A percentile compares a stretch with the other conserved stretches of the same genome.
phyloP scores from a whole-genome alignment of 768 basidiomycete genomes.

The Lactifluus echinatus region DNA sequence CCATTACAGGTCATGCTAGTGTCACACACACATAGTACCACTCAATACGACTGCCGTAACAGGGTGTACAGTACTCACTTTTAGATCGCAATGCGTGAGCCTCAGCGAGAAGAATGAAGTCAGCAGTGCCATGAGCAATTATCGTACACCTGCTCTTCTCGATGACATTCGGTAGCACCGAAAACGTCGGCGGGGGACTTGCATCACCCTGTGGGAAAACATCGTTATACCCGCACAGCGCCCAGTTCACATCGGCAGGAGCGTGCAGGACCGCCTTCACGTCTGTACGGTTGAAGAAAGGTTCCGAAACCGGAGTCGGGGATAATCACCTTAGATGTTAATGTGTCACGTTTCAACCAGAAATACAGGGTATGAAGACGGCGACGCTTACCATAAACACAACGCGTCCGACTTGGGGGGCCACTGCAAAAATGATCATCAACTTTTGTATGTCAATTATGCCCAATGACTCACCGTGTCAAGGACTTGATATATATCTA shows the following conservation, averaged over 20 bases:
- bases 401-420: slow-evolving; percentile 73
- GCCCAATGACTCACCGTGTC: slow-evolving; percentile 38
- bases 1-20: no score
- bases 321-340: no score
- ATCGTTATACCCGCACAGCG: slow-evolving; percentile 47
- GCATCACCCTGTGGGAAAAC: slow-evolving; percentile 57
- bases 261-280: slow-evolving; percentile 69
- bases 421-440: slow-evolving; percentile 27
- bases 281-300: slow-evolving; percentile 63
- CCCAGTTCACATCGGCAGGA: slow-evolving; percentile 50
- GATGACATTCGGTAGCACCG: slow-evolving; percentile 60
- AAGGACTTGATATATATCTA: slow-evolving; percentile 68
- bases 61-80: slow-evolving; percentile 28
- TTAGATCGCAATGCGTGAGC: slow-evolving; percentile 33
- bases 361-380: background rate
- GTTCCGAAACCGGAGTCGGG: slow-evolving; percentile 43
- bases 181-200: slow-evolving; percentile 53
- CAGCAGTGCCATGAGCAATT: slow-evolving; percentile 63
- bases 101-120: slow-evolving; percentile 66
- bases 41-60: no score
- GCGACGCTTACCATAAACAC: slow-evolving; percentile 70
- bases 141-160: slow-evolving; percentile 63
- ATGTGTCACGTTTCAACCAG: no score
- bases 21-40: no score
- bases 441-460: background rate